Evolutionary conservation across 495 filamentous ascomycete species (phyloP), one percentile per base, ranked within the genome.

Genomic region (Penicillium diatomitis): DNA sequence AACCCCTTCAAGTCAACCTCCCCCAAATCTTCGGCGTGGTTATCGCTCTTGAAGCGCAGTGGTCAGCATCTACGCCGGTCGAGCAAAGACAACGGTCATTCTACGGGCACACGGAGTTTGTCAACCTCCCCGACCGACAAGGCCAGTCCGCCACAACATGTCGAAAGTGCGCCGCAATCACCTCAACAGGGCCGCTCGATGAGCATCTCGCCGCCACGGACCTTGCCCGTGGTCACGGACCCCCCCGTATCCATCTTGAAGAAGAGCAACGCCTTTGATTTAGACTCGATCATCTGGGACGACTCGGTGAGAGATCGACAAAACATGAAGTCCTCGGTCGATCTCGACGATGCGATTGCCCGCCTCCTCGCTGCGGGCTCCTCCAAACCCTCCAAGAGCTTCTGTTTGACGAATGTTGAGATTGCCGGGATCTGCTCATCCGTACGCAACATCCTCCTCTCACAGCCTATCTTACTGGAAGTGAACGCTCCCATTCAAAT

Each of bases 201-300:
- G n/a, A 30, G 31, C 2, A 50, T 39, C 3, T 33, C 48, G 8
- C 41, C 29, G 4, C 27, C 31, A 20, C 0, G 20, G 10, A 20
- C 34, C 6, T 4, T 20, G 9, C 29, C n/a, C 8, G 12, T 39
- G 4, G 30, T 20, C n/a, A 31, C 11, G 6, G 34, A 42, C 1
- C 6, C 45, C 3, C 20, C 33, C 5, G 45, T 44, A 9, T 46
- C 50, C 4, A 52, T 52, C 5, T 35, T 52, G 34, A 36, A 34
- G 12, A 52, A 48, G 33, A 47, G 36, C 29, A 52, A 52, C 35
- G 28, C 20, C n/a, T 33, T 52, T 8, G 46, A 44, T 12, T 36
- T 52, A 5, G 50, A 52, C 20, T 44, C 45, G 6, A 52, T 52
- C 35, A 52, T 52, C 34, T 52, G 50, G 50, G 50, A 52, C 8